Evolutionary conservation across 495 filamentous ascomycete genomes (phyloP).

Genomic region (Penicillium goetzii): DNA sequence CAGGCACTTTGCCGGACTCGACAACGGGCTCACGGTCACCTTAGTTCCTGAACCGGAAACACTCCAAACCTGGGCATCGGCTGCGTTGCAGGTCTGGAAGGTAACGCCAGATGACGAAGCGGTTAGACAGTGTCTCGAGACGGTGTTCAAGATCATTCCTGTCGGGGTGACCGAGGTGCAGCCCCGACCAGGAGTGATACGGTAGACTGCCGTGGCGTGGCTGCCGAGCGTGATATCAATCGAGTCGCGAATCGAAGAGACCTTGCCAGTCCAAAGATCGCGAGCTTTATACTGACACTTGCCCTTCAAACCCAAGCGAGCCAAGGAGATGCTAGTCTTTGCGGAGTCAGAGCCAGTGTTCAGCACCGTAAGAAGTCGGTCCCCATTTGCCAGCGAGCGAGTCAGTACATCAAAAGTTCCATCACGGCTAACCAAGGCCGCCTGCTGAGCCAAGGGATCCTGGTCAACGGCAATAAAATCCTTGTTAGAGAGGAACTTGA

Average conservation of each 20-base stretch:
- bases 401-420: conserved; percentile 38
- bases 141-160: conserved; percentile 40
- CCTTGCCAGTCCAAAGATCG: conserved; percentile 29
- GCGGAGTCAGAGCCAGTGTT: conserved; percentile 33
- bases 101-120: conserved; percentile 17
- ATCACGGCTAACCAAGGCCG: conserved; percentile 44
- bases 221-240: conserved; percentile 30
- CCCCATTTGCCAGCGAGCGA: conserved; percentile 35
- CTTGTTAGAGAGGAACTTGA: conserved; percentile 39
- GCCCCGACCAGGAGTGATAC: conserved; percentile 25
- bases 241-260: conserved; percentile 9
- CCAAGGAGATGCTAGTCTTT: conserved; percentile 23
- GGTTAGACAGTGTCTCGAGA: conserved; percentile 37
- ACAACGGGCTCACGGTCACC: conserved; percentile 29
- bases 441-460: conserved; percentile 45
- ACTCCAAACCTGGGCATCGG: conserved; percentile 36
- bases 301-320: conserved; percentile 28
- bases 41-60: conserved; percentile 24
- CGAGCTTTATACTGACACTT: conserved; percentile 27
- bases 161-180: conserved; percentile 31
- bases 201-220: conserved; percentile 36
- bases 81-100: conserved; percentile 32
- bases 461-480: conserved; percentile 47
- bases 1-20: conserved; percentile 29
- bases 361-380: conserved; percentile 38